phyloP scores from a whole-genome alignment of 2,329 filamentous ascomycete species.

The Lachnellula willkommii region DNA sequence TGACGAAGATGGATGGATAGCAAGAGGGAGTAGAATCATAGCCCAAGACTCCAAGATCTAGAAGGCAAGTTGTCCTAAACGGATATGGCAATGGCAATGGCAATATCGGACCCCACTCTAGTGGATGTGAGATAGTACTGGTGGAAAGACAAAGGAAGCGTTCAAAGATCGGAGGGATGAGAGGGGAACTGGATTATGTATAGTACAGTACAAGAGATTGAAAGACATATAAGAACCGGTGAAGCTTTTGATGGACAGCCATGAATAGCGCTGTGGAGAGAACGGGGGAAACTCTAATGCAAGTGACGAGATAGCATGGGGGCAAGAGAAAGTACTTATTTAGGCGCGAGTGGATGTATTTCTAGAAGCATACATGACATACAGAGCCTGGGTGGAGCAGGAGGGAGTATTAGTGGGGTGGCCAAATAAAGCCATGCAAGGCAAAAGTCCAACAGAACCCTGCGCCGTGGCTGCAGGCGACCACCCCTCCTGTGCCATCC shows the following conservation, averaged over 20 bases:
- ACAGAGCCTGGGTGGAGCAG: too few species aligned
- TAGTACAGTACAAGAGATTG: background rate
- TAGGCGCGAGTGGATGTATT: conserved; percentile 24
- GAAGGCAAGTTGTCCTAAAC: background rate
- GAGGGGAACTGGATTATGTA: conserved; percentile 4
- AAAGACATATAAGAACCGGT: conserved; percentile 17
- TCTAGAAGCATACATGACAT: conserved; percentile 17
- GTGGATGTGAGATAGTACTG: conserved; percentile 5
- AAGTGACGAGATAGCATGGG: conserved; percentile 25
- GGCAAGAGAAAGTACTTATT: conserved; percentile 20
- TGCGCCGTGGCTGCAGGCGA: background rate
- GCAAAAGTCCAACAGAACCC: background rate
- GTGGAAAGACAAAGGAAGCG: background rate
- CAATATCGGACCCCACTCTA: conserved; percentile 3
- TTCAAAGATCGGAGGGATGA: background rate
- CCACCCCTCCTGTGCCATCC: background rate
- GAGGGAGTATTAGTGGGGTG: background rate
- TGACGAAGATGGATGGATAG: conserved; percentile 21
- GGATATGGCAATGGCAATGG: background rate
- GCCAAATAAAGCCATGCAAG: conserved; percentile 4
- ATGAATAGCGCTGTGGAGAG: conserved; percentile 13
- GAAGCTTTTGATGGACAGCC: conserved; percentile 20
- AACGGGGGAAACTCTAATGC: conserved; percentile 16
- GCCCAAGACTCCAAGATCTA: conserved; percentile 15
- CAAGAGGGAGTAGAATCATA: conserved; percentile 27